A percentile compares a stretch with the other conserved stretches of the same genome.
Evolutionary conservation across 2,329 filamentous ascomycete species (phyloP).

Genomic region (Orbilia oligospora): DNA sequence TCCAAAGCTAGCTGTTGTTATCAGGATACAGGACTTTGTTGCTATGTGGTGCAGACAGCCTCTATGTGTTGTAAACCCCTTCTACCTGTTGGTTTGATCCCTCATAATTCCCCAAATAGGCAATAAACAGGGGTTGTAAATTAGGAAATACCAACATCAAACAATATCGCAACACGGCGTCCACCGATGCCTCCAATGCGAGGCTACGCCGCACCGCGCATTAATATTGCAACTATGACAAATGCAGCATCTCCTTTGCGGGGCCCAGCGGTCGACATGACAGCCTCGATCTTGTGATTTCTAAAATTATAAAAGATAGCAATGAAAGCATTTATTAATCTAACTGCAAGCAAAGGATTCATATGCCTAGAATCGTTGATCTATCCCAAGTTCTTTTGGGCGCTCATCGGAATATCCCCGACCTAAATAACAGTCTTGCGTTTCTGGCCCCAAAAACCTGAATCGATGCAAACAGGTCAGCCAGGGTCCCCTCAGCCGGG

Average conservation of each 20-base stretch:
- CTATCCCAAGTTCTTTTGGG: not conserved
- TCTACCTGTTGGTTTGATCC: no score
- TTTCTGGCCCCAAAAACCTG: not conserved
- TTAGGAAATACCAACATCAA: not conserved
- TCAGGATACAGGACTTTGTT: no score
- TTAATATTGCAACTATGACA: not conserved
- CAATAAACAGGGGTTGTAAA: no score
- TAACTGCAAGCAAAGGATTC: not conserved
- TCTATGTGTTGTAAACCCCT: not conserved
- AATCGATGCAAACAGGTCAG: not conserved
- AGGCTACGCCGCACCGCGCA: no score
- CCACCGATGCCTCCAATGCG: conserved; percentile 4
- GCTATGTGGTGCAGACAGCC: no score
- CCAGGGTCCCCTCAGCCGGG: not conserved
- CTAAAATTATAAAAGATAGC: not conserved
- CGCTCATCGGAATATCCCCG: conserved; percentile 20
- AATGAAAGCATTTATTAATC: not conserved
- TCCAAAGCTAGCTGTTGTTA: no score
- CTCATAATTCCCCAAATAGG: no score
- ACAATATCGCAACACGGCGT: conserved; percentile 14
- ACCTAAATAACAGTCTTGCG: not conserved
- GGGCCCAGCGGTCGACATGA: not conserved
- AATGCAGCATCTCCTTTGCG: not conserved
- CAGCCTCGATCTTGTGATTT: conserved; percentile 6
- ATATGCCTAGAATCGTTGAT: conserved; percentile 1